A percentile compares a stretch with the other conserved stretches of the same genome.
These are phyloP conservation scores for Corymbia maculata DNA, from an alignment of 345 rosid species.

Conservation along the genomic window DNA sequence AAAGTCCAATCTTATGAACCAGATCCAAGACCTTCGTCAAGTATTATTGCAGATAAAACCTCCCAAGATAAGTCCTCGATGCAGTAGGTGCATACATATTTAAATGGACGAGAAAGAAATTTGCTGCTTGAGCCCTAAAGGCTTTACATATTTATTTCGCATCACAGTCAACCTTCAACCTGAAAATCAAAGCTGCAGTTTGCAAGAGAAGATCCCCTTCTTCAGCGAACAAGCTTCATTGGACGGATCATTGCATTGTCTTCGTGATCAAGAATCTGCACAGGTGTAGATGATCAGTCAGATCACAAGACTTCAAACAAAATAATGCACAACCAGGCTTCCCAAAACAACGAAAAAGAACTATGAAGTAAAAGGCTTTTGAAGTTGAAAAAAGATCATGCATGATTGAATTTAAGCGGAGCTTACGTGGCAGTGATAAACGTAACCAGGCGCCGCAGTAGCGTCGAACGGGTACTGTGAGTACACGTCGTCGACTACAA, in stretches of 20 bases:
- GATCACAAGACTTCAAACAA: background rate
- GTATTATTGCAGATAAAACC: background rate
- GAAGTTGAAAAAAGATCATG: background rate
- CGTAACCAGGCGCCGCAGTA: conserved; percentile 62
- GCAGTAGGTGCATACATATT: background rate
- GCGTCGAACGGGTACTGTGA: conserved; percentile 57
- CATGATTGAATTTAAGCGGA: background rate
- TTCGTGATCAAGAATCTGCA: conserved; percentile 88
- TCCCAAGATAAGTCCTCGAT: background rate
- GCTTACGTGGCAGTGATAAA: conserved; percentile 89
- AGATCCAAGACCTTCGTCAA: background rate
- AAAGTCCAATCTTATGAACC: background rate
- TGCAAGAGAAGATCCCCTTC: background rate
- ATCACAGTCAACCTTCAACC: background rate
- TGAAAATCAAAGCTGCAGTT: background rate
- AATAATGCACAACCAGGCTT: background rate
- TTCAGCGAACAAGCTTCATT: conserved; percentile 20
- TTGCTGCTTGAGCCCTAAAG: background rate
- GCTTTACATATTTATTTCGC: background rate
- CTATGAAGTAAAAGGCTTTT: background rate
- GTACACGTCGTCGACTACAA: conserved; percentile 41
- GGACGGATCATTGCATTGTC: conserved; percentile 94
- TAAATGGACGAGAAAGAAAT: background rate
- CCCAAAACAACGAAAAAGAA: background rate
- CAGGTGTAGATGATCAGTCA: background rate